Percentiles rank a stretch among this genome's conserved stretches.
Evolutionary conservation across 257 asterid genomes (phyloP).

Genomic region (Primulina huaijiensis): DNA sequence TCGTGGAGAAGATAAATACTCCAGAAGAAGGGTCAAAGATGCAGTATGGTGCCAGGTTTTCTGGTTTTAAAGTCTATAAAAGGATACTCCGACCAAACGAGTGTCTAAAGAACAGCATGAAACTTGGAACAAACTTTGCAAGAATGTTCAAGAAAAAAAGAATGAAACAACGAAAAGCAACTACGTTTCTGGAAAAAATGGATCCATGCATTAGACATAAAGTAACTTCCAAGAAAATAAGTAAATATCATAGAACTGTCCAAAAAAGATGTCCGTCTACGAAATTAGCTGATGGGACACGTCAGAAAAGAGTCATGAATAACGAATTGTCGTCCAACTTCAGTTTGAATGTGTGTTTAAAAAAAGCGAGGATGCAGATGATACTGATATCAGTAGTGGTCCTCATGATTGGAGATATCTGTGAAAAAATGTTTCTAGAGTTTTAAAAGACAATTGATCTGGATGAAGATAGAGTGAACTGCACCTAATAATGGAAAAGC

Average conservation of each 20-base stretch:
- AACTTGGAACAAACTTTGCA: slow-evolving; percentile 33
- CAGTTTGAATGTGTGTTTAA: too few species aligned
- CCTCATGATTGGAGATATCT: not conserved
- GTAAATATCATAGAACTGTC: not conserved
- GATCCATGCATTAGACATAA: not conserved
- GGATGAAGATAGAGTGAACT: not conserved
- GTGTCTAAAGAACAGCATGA: slow-evolving; percentile 31
- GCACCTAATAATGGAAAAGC: too few species aligned
- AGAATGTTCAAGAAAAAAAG: slow-evolving; percentile 25
- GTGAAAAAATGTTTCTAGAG: not conserved
- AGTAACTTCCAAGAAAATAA: not conserved
- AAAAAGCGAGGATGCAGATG: too few species aligned
- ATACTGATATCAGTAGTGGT: not conserved
- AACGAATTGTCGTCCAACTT: not conserved
- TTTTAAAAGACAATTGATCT: not conserved
- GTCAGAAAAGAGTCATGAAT: not conserved
- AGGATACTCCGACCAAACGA: slow-evolving; percentile 26
- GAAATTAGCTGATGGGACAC: not conserved
- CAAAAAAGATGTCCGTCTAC: not conserved
- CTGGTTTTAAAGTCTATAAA: slow-evolving; percentile 21
- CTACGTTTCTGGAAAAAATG: not conserved
- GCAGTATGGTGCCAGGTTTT: not conserved
- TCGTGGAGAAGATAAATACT: not conserved
- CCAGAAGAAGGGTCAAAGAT: not conserved
- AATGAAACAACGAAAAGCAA: slow-evolving; percentile 20